Percentiles rank a stretch among this genome's conserved stretches.
These are phyloP conservation scores for Alternaria sp. DNA, from an alignment of 2,329 filamentous ascomycete species.

Conservation along the genomic window DNA sequence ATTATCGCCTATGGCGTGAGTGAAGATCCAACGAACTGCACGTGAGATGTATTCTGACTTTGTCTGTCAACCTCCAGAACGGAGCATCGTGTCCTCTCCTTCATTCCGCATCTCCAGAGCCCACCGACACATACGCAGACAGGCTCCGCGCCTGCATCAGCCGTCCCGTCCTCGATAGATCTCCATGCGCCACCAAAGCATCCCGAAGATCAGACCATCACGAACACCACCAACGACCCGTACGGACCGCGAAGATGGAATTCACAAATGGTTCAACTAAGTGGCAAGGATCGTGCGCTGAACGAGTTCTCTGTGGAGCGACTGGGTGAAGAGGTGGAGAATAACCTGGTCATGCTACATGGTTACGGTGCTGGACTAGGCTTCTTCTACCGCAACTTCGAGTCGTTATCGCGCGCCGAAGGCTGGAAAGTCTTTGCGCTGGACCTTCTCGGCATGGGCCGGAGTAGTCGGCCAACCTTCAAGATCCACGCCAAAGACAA, in stretches of 20 bases:
- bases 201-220: constrained; percentile 57
- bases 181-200: constrained; percentile 48
- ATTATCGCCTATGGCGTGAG: constrained; percentile 72
- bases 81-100: constrained; percentile 86
- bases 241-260: constrained; percentile 87
- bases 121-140: constrained; percentile 74
- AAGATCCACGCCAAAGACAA: constrained; percentile 83
- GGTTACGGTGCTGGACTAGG: constrained; percentile 95
- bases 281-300: constrained; percentile 83
- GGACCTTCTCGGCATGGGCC: constrained; percentile 95
- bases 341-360: constrained; percentile 94
- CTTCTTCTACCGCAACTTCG: constrained; percentile 99
- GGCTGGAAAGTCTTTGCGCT: constrained; percentile 92
- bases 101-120: constrained; percentile 80
- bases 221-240: constrained; percentile 69
- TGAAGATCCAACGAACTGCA: neutral
- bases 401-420: constrained; percentile 76
- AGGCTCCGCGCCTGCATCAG: constrained; percentile 60
- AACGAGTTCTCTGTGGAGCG: constrained; percentile 95
- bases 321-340: constrained; percentile 77
- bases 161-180: constrained; percentile 53
- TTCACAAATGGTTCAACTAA: constrained; percentile 81
- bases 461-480: constrained; percentile 84
- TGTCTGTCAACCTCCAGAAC: constrained; percentile 55
- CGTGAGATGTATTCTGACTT: neutral